Evolutionary conservation across 495 filamentous ascomycete genomes (phyloP).

Genomic region (Trichoderma asperelloides): DNA sequence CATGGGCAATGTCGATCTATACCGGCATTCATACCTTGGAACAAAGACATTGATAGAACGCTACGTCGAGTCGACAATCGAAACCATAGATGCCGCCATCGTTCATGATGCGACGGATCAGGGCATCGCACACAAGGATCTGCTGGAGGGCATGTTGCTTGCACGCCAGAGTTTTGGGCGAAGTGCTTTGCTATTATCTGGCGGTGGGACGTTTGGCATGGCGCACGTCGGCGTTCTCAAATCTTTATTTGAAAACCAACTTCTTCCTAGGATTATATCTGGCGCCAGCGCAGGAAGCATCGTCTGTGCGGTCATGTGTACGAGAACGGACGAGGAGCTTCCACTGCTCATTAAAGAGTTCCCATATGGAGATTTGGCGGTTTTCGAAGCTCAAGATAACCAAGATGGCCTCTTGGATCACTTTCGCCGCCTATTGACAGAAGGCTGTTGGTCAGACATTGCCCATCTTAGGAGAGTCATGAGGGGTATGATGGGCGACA

Average conservation of each 20-base stretch:
- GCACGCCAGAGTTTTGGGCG: slow-evolving; percentile 82
- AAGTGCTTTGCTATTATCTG: slow-evolving; percentile 78
- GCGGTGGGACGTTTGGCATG: slow-evolving; percentile 93
- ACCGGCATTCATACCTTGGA: slow-evolving; percentile 75
- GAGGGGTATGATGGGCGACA: slow-evolving; percentile 67
- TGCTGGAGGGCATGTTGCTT: slow-evolving; percentile 62
- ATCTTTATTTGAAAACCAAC: slow-evolving; percentile 60
- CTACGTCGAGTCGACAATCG: slow-evolving; percentile 71
- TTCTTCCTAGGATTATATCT: slow-evolving; percentile 86
- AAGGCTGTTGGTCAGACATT: slow-evolving; percentile 78
- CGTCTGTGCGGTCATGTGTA: slow-evolving; percentile 78
- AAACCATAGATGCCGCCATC: slow-evolving; percentile 62
- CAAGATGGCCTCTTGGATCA: slow-evolving; percentile 60
- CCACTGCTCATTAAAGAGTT: slow-evolving; percentile 63
- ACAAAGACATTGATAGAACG: slow-evolving; percentile 80
- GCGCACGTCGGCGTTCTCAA: slow-evolving; percentile 93
- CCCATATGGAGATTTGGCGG: slow-evolving; percentile 70
- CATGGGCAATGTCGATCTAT: slow-evolving; percentile 77
- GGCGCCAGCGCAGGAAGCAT: slow-evolving; percentile 94
- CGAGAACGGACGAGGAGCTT: slow-evolving; percentile 76
- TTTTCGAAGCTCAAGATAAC: slow-evolving; percentile 69
- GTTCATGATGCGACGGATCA: slow-evolving; percentile 49
- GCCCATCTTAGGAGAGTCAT: slow-evolving; percentile 71
- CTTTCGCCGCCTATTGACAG: slow-evolving; percentile 65
- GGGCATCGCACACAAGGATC: slow-evolving; percentile 51